Evolutionary conservation across 225 moss, liverwort and hornwort genomes (phyloP), one percentile per base, ranked within the genome.

Genomic region (Sphagnum contortum): DNA sequence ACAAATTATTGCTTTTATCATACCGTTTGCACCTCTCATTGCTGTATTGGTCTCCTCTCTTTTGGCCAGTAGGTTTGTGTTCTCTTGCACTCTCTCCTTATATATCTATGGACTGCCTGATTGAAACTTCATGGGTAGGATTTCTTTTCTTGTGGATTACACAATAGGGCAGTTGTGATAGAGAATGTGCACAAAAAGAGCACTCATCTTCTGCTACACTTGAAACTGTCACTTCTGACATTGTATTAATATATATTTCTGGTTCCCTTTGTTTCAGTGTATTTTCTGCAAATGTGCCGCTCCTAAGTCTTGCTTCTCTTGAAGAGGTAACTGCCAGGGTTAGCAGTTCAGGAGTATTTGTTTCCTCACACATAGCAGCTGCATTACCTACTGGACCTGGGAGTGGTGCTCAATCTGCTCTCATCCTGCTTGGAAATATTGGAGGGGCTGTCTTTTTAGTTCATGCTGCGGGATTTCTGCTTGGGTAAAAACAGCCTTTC

Each of bases 11-110:
- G 71, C 72, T 61, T 70, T 65, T 45, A 12, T 86, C 47, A 77
- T 72, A 60, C 81, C 72, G 48, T 66, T 83, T 64, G 79, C 86
- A 7, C 86, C 86, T 46, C 65, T 86, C 70, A 74, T 79, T 46
- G 86, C 86, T 46, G 86, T 86, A 67, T 64, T 86, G 64, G 71
- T 82, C 49, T 86, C 86, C 58, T 82, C 82, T 44, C 67, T 86
- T 50, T 76, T 86, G 14, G 82, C 86, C 57, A 86, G 82, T 74
- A 86, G 86, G 86, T 82, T 65, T 12, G 9, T 9, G 29, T 29
- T 29, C n/a, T 45, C 29, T 67, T 4, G 4, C 46, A 8, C 0
- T 65, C 55, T 55, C 66, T 59, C 12, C 55, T 12, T 55, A 8
- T 8, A 12, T 8, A 55, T 8, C 12, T 8, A 55, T 57, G 10